Base-by-base conservation (phyloP, 176 grass and related monocot species). In the Aechmea fasciata region DNA sequence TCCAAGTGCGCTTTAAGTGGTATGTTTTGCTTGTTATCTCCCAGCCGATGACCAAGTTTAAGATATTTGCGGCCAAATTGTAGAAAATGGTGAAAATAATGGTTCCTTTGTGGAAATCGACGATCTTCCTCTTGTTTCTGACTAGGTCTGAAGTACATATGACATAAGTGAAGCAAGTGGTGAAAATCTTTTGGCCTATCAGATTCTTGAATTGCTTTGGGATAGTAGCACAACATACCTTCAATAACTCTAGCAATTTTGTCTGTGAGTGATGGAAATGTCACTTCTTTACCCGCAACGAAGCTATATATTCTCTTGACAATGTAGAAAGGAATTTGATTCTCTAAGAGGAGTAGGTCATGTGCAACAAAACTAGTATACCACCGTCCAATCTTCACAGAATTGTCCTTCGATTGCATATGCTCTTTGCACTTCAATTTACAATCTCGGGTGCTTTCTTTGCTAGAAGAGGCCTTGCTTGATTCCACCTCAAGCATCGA, bases 171-270 rank as follows among this genome's bases (percentile, higher is more conserved):
- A 0, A 69, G 29, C 4, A 33, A 33, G 3, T 33, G 63, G 3
- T 67, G 63, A 67, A 67, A 67, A 14, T 67, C 63, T 67, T 67
- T 67, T 67, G 63, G 63, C 25, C 63, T 11, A 0, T 67, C n/a
- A 26, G n/a, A 67, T 19, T 11, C 63, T 11, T 2, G 12, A 13
- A 67, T 67, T 67, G n/a, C 11, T 67, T 2, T 67, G 0, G 14
- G 63, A 67, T 67, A 26, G 63, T 28, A 67, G 2, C n/a, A 2
- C 13, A 67, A 1, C 3, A 67, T 67, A 67, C 63, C 9, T 67
- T 67, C 63, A 2, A 67, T 19, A 67, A 67, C 22, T 28, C 1
- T 7, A 19, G 63, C n/a, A 6, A 67, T 19, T 9, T 28, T 67
- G 23, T 67, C 11, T 25, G 4, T 67, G 0, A 67, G 28, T 47